Base-by-base conservation (phyloP, 192 early-diverging fungal genomes). In the Rhizophlyctis rosea region DNA sequence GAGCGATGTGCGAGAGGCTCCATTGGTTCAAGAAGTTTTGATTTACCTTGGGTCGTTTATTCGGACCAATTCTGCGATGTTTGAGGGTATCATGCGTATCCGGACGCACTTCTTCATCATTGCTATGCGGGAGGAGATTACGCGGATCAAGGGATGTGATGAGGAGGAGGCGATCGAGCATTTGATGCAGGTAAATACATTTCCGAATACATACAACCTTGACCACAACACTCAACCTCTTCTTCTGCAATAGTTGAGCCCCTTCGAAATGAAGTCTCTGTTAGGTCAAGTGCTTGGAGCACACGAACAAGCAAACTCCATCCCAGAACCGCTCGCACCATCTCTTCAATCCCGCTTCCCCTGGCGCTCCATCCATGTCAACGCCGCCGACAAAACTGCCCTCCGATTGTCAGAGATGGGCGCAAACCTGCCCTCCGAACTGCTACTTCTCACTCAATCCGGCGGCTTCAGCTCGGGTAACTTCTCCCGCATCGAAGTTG, bases 41-140 rank as follows among this genome's bases (percentile, higher is more conserved):
- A 91, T 86, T 16, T 90, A 88, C 54, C 73, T 91, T 9, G 90
- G 89, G 3, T 85, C 81, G 3, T 77, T 94, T 34, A 86, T 91
- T 28, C 81, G 87, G 2, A 78, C 83, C 18, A 72, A 75, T 7
- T 85, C 88, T 0, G 59, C 57, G 2, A 75, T 91, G 67, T 94
- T 94, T 76, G 83, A 89, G 27, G 91, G 91, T 54, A 91, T 94
- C 61, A 80, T 91, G 72, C 73, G 88, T 33, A 76, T 94, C 18
- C 85, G 91, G 25, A 90, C 86, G 0, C 90, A 92, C 67, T 88
- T 85, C 59, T 80, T 94, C 50, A 85, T 94, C 32, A 88, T 92
- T 76, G 91, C 91, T 9, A 76, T 94, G 67, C 76, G 91, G 32
- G 91, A 94, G 60, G 91, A 94, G 71, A 88, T 94, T 32, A 83